Percentiles rank a stretch among this genome's conserved stretches.
These are phyloP conservation scores for Echinosophora koreensis DNA, from an alignment of 306 rosid genomes.

Conservation along the genomic window DNA sequence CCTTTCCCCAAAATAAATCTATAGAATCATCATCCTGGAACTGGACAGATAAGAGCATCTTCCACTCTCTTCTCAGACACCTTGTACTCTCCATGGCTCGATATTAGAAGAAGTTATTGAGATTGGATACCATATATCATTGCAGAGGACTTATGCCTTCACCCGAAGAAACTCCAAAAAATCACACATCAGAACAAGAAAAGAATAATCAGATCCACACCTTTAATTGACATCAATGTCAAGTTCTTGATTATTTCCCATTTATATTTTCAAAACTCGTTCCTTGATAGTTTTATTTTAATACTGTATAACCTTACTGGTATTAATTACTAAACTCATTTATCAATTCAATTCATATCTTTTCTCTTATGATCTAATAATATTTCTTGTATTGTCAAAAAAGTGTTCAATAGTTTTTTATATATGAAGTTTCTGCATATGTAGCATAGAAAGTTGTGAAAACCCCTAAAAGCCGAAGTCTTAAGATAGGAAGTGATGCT, in stretches of 20 bases:
- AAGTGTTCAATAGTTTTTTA: neutral
- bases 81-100: neutral
- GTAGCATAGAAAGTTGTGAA: conserved; percentile 21
- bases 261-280: conserved; percentile 5
- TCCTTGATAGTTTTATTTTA: conserved; percentile 17
- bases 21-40: conserved; percentile 24
- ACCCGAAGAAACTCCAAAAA: neutral
- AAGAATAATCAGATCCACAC: neutral
- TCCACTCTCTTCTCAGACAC: conserved; percentile 8
- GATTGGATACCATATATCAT: conserved; percentile 28
- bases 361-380: too few relatives aligned
- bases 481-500: neutral
- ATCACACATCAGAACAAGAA: neutral
- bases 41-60: neutral
- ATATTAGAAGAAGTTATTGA: neutral
- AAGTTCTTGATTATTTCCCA: conserved; percentile 8
- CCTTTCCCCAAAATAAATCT: neutral
- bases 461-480: neutral
- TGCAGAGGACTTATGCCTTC: neutral
- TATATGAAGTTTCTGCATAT: neutral
- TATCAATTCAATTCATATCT: neutral
- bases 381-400: too few relatives aligned
- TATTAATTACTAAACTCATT: conserved; percentile 10
- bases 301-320: conserved; percentile 13
- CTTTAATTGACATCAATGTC: neutral